phyloP scores from a whole-genome alignment of 75 land plant genomes.

The Larix kaempferi region DNA sequence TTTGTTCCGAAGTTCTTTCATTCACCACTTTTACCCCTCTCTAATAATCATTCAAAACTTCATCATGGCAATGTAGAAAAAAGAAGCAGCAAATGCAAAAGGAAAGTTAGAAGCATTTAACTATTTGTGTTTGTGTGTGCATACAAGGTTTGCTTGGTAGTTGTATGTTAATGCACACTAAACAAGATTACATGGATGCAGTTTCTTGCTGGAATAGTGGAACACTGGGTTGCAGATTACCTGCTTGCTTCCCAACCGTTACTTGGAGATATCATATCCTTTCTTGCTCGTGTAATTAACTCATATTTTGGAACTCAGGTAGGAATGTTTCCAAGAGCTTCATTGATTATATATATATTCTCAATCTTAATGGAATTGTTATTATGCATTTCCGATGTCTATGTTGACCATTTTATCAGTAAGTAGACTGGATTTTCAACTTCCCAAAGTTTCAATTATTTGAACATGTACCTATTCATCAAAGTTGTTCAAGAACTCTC shows the following conservation, averaged over 20 bases:
- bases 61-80: neutral
- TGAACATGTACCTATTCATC: neutral
- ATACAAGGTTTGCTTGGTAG: neutral
- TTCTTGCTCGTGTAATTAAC: conserved; percentile 70
- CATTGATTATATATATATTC: neutral
- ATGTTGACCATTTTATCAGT: neutral
- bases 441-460: neutral
- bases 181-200: conserved; percentile 23
- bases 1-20: too few relatives aligned
- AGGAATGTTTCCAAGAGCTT: conserved; percentile 11
- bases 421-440: neutral
- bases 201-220: conserved; percentile 89
- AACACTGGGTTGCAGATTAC: conserved; percentile 82
- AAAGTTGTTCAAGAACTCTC: neutral
- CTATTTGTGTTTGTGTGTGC: neutral
- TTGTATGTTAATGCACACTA: neutral
- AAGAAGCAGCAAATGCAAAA: neutral
- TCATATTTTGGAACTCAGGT: conserved; percentile 96
- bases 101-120: neutral
- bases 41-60: too few relatives aligned
- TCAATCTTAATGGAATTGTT: neutral
- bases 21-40: too few relatives aligned
- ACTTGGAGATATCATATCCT: conserved; percentile 70
- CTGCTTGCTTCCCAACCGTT: conserved; percentile 56
- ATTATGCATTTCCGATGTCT: neutral